Conservation (phyloP, 148 eudicot species). For the Diospyros lotus region DNA sequence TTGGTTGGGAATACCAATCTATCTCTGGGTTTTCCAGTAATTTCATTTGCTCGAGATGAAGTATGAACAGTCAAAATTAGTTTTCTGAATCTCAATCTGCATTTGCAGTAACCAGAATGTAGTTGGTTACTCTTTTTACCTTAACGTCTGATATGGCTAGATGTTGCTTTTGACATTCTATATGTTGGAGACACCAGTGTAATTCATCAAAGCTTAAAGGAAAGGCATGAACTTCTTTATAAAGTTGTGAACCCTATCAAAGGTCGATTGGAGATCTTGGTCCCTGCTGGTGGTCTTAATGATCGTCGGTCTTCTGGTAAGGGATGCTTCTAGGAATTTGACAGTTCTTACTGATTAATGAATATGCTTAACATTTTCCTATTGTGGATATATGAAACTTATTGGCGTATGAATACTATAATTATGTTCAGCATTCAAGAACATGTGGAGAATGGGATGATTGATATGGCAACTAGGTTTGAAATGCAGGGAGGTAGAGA, state of each 20-base stretch:
- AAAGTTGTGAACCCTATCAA: constrained; percentile 73
- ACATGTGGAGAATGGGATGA: too few relatives aligned
- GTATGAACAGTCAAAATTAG: not conserved
- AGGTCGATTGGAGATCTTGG: constrained; percentile 71
- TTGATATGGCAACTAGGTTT: too few relatives aligned
- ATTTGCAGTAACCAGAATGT: not conserved
- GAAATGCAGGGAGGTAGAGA: too few relatives aligned
- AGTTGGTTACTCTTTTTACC: constrained; percentile 18
- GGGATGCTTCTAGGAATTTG: not conserved
- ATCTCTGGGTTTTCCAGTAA: not conserved
- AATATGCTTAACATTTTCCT: too few relatives aligned
- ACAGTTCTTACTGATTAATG: not conserved
- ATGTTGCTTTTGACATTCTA: constrained; percentile 88
- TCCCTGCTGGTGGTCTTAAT: constrained; percentile 78
- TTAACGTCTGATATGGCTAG: constrained; percentile 43
- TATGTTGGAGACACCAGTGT: constrained; percentile 95
- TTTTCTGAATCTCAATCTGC: constrained; percentile 1
- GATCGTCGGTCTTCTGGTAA: constrained; percentile 48
- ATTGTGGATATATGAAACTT: too few relatives aligned
- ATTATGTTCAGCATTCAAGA: too few relatives aligned
- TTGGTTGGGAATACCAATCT: not conserved
- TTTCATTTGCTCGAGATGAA: constrained; percentile 8
- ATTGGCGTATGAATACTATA: too few relatives aligned
- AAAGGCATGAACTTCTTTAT: constrained; percentile 68
- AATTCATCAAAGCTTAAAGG: constrained; percentile 83